Conservation (phyloP, 106 monocot species). For the Hemerocallis citrina region DNA sequence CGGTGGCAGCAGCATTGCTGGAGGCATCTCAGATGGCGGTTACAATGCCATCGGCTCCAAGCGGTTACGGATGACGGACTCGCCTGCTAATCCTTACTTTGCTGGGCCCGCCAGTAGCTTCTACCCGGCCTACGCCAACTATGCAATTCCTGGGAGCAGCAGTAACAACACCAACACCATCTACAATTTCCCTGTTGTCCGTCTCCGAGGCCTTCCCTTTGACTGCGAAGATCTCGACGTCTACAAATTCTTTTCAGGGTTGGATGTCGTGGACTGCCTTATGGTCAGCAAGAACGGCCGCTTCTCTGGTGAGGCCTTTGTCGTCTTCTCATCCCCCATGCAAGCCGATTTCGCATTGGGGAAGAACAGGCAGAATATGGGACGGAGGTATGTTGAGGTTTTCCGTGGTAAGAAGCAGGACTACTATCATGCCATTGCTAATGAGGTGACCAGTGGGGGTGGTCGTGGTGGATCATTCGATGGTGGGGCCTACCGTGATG, state of each 20-base stretch:
- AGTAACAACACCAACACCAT: conserved; percentile 4
- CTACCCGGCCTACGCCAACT: conserved; percentile 6
- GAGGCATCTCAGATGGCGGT: conserved; percentile 16
- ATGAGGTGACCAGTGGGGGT: conserved; percentile 51
- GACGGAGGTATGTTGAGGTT: conserved; percentile 84
- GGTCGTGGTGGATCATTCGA: conserved; percentile 16
- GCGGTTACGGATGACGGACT: conserved; percentile 30
- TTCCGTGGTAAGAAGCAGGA: conserved; percentile 81
- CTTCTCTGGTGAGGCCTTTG: conserved; percentile 72
- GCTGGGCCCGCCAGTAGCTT: conserved; percentile 3
- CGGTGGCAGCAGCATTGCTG: conserved; percentile 17
- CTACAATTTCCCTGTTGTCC: conserved; percentile 41
- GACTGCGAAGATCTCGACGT: conserved; percentile 65
- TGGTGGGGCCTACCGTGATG: not conserved
- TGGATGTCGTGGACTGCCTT: conserved; percentile 64
- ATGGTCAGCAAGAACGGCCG: conserved; percentile 66
- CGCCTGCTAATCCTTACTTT: conserved; percentile 10
- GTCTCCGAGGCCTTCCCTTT: conserved; percentile 66
- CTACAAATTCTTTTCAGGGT: conserved; percentile 60
- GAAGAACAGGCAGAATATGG: conserved; percentile 71
- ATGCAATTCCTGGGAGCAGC: not conserved
- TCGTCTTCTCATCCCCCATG: conserved; percentile 53
- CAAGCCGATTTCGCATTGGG: conserved; percentile 75
- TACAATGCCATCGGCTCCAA: conserved; percentile 22
- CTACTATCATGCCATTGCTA: conserved; percentile 78